Conservation (phyloP, 371 early-diverging fungal species). For the Globomyces sp. region DNA sequence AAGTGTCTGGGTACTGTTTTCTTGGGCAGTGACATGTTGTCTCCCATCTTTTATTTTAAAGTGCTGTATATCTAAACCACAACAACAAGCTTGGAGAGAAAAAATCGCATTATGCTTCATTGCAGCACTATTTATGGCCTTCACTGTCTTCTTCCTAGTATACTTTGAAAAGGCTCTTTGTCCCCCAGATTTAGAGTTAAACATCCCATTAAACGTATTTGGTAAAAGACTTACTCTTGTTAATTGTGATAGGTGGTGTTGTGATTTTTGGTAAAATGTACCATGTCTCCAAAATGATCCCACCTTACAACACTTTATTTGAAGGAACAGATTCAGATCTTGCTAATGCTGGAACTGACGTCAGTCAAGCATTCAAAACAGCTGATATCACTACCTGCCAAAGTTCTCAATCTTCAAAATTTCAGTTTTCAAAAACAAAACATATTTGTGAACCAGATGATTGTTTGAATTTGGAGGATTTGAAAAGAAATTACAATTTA, state of each 20-base stretch:
- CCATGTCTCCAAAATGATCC: constrained; percentile 27
- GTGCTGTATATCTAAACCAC: background rate
- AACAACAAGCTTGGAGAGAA: constrained; percentile 47
- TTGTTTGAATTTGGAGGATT: background rate
- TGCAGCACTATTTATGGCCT: constrained; percentile 30
- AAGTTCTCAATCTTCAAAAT: background rate
- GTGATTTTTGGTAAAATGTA: constrained; percentile 39
- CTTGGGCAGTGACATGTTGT: background rate
- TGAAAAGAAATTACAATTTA: background rate
- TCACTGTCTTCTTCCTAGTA: constrained; percentile 39
- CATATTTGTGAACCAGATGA: constrained; percentile 1
- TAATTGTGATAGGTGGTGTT: constrained; percentile 31
- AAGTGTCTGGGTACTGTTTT: background rate
- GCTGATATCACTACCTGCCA: background rate
- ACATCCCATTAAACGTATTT: background rate
- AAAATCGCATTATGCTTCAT: constrained; percentile 47
- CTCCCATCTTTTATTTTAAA: background rate
- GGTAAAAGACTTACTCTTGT: constrained; percentile 7
- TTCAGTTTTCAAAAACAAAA: constrained; percentile 11
- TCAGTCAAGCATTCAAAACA: constrained; percentile 13
- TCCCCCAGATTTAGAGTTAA: constrained; percentile 8
- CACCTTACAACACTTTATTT: constrained; percentile 23
- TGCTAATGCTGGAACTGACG: constrained; percentile 13
- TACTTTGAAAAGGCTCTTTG: constrained; percentile 38
- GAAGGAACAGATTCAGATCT: background rate